Base-by-base conservation (phyloP, 148 eudicot genomes). In the Chenopodium quinoa region DNA sequence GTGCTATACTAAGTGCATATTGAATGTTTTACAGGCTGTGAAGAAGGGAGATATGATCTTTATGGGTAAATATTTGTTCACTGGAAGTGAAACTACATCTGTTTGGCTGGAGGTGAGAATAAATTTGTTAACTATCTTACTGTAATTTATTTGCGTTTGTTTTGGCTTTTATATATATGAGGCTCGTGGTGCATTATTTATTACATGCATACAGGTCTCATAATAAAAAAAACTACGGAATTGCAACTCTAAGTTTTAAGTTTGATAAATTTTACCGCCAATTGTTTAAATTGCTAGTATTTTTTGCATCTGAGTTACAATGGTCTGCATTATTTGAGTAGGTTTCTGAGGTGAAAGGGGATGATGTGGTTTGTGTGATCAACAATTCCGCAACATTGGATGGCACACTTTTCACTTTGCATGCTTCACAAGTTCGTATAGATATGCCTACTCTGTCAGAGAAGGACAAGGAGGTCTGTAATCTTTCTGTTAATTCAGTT, bases 21-120 rank as follows among this genome's bases (percentile, higher is more conserved):
- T 79, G 54, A 31, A 73, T 67, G 37, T 86, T 54, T 84, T 79
- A 78, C 93, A 96, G 99, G 93, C 91, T 34, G 98, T 96, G 86
- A 92, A 93, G 87, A 91, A 90, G 83, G 99, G 98, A 68, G 99
- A 96, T 84, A 96, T 95, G 70, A 93, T 96, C 82, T 95, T 95
- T 83, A 85, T 95, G 87, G 99, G 99, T 73, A 93, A 95, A 85
- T 95, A 95, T 83, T 89, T 95, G 82, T 95, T 93, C 85, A 95
- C 99, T n/a, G 99, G 99, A 84, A 95, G 98, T 86, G 99, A 95
- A 86, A 93, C 92, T 34, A 95, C 99, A 29, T 95, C 99, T 85
- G 99, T 95, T 80, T 95, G 99, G 98, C 90, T 95, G 70, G 99
- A 95, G 97, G 99, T 95, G 87, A 85, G 94, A 78, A 70, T 60